Conservation (phyloP, 768 basidiomycete species). For the Termitomyces sp. region DNA sequence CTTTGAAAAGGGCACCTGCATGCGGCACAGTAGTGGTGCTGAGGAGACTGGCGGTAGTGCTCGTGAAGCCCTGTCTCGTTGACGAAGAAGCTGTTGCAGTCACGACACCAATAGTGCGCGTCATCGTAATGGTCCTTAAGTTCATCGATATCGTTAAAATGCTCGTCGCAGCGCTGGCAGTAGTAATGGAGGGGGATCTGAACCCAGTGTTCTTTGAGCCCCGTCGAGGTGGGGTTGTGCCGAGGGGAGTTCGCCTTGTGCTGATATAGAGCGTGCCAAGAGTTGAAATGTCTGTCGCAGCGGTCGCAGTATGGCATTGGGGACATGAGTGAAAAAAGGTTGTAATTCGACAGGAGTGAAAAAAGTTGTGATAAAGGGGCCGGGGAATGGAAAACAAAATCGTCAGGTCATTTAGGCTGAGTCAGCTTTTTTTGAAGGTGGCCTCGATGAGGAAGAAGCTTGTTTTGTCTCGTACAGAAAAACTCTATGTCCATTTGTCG, state of each 20-base stretch:
- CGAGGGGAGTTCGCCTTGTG: conserved; percentile 32
- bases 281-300: conserved; percentile 36
- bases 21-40: conserved; percentile 39
- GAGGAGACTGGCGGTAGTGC: conserved; percentile 44
- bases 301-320: conserved; percentile 33
- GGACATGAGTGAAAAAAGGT: not conserved
- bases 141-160: conserved; percentile 31
- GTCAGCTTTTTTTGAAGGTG: not conserved
- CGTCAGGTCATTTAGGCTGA: not conserved
- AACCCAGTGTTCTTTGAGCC: conserved; percentile 49
- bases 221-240: conserved; percentile 34
- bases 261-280: conserved; percentile 25
- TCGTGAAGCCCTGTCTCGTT: conserved; percentile 37
- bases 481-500: not conserved
- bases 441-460: not conserved
- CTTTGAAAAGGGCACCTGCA: conserved; percentile 45
- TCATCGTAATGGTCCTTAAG: conserved; percentile 39
- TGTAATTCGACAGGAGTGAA: not conserved
- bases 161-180: conserved; percentile 47
- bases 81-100: conserved; percentile 41
- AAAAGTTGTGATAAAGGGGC: not conserved
- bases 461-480: not conserved
- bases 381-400: no score
- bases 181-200: conserved; percentile 47
- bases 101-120: conserved; percentile 39